Evolutionary conservation across 78 protist genomes (phyloP), one percentile per base, ranked within the genome.

Genomic region (Speleostelium caveatum): DNA sequence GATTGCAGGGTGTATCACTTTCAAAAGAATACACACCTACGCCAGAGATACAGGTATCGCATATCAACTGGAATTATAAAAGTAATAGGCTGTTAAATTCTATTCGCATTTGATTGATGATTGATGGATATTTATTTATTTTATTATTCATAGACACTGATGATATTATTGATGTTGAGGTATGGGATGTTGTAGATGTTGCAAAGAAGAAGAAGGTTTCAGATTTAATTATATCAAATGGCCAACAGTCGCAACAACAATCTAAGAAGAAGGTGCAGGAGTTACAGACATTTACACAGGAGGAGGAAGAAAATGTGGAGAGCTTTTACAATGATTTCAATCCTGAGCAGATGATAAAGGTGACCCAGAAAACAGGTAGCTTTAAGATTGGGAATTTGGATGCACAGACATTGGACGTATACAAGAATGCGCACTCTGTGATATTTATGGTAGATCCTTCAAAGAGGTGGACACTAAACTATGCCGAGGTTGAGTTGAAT

Each of bases 141-240:
- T 12, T 42, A 35, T 3, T 2, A 42, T 41, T 49, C 6, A 33
- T 72, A 86, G 93, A 68, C 33, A 86, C 93, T 26, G 86, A 86
- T 35, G 93, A 75, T 69, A 76, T 86, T 60, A 66, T 86, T 5
- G 86, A 86, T 69, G 93, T 86, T 32, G 93, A 86, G 45, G 78
- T 86, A 16, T 86, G 93, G 93, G 93, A 86, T 86, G 78, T 86
- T 19, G 93, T 86, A 10, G 93, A 86, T 69, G 65, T 83, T 28
- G 77, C 91, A 41, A 49, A 5, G 7, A 69, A 19, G 2, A 53
- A 58, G 10, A 53, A 67, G 41, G 38, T n/a, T 38, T 28, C 26
- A 32, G 38, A 32, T 30, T 32, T 60, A 30, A 56, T 28, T 6
- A 55, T 53, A 79, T 30, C 3, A 21, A 39, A 35, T 5, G 12